These are phyloP conservation scores for Cercospora beticola DNA, from an alignment of 2,329 filamentous ascomycete species.

Conservation along the genomic window DNA sequence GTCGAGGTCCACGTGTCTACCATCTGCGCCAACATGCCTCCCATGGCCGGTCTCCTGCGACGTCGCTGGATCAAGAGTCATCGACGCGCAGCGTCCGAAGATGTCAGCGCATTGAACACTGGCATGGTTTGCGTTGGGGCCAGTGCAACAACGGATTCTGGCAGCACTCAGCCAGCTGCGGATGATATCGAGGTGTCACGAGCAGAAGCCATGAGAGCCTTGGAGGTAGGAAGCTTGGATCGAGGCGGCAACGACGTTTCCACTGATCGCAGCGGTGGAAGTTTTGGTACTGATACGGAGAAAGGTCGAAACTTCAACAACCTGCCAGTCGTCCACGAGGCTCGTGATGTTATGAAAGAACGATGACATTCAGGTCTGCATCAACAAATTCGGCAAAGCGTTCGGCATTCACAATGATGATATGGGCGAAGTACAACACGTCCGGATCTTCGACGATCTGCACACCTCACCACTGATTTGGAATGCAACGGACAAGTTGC, in stretches of 20 bases:
- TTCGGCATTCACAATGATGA: neutral
- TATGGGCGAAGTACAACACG: neutral
- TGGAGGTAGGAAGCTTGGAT: neutral
- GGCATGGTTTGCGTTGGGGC: neutral
- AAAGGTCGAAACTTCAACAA: neutral
- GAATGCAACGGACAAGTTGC: neutral
- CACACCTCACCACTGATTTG: neutral
- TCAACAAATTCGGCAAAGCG: neutral
- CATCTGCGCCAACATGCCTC: neutral
- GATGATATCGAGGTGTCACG: neutral
- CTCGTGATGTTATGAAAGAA: neutral
- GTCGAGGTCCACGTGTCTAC: neutral
- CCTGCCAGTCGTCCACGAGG: neutral
- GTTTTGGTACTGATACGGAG: neutral
- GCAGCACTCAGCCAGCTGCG: neutral
- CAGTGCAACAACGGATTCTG: neutral
- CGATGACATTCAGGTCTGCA: neutral
- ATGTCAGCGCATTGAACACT: neutral
- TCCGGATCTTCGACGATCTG: neutral
- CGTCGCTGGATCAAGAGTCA: neutral
- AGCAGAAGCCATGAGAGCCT: neutral
- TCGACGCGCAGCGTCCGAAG: neutral
- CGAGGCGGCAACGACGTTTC: neutral
- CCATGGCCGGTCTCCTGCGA: neutral
- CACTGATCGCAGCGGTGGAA: neutral